Evolutionary conservation across 179 eudicot genomes (phyloP).

Genomic region (Spinacia oleracea): DNA sequence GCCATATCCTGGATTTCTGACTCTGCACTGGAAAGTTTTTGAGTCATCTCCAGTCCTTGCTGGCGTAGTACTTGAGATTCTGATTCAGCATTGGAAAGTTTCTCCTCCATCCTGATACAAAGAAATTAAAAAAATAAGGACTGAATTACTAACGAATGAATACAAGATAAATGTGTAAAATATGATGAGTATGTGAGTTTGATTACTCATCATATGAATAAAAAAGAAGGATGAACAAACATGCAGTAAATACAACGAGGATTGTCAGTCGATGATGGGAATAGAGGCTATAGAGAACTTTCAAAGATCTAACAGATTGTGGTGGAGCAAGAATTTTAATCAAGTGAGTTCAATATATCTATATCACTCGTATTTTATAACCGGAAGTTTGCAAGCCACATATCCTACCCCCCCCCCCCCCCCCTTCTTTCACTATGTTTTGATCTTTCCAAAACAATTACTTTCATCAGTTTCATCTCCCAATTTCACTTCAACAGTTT

Average conservation of each 20-base stretch:
- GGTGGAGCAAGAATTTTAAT: too few species aligned
- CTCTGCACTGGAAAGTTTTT: constrained; percentile 41
- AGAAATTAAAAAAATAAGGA: background rate
- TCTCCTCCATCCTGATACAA: constrained; percentile 81
- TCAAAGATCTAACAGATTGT: background rate
- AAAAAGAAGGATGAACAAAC: background rate
- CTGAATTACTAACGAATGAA: background rate
- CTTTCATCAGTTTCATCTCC: too few species aligned
- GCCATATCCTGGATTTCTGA: constrained; percentile 41
- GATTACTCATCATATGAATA: background rate
- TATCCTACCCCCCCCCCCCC: too few species aligned
- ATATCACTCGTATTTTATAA: too few species aligned
- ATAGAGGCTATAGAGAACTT: background rate
- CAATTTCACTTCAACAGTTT: too few species aligned
- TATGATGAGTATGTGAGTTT: background rate
- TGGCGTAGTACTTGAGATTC: constrained; percentile 98
- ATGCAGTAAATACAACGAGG: background rate
- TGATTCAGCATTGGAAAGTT: constrained; percentile 78
- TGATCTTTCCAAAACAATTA: too few species aligned
- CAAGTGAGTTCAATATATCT: too few species aligned
- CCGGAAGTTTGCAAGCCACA: too few species aligned
- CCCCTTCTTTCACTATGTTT: too few species aligned
- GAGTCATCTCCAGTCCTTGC: constrained; percentile 65
- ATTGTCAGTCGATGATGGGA: background rate
- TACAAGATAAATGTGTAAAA: background rate